phyloP scores from a whole-genome alignment of 2,329 filamentous ascomycete species.

The Chrysosporium keratinophilum region DNA sequence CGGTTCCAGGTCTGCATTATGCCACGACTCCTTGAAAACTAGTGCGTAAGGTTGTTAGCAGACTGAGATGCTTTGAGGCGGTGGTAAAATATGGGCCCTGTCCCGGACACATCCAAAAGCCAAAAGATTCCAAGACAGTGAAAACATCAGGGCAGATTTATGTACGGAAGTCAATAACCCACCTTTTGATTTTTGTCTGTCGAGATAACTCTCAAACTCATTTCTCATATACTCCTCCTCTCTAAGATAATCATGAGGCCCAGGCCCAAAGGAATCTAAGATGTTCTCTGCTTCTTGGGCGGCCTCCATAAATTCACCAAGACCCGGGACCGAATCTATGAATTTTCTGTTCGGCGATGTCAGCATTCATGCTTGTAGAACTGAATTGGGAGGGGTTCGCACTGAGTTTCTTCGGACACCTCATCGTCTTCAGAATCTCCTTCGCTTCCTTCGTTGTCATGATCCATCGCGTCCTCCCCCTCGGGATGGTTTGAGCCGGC shows the following conservation, averaged over 20 bases:
- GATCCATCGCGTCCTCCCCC: constrained; percentile 12
- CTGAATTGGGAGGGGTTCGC: neutral
- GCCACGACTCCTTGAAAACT: constrained; percentile 38
- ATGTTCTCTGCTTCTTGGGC: constrained; percentile 3
- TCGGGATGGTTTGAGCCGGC: constrained; percentile 4
- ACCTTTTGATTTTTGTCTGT: constrained; percentile 30
- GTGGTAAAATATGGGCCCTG: neutral
- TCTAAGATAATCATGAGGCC: neutral
- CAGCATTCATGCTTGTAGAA: neutral
- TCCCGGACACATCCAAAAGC: neutral
- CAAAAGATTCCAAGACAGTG: neutral
- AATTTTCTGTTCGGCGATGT: constrained; percentile 5
- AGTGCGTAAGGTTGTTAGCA: constrained; percentile 15
- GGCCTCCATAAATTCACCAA: neutral
- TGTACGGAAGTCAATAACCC: constrained; percentile 9
- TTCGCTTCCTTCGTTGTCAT: neutral
- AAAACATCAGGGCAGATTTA: neutral
- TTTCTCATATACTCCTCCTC: constrained; percentile 11
- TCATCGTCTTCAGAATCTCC: neutral
- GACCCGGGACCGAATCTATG: neutral
- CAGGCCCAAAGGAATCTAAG: constrained; percentile 5
- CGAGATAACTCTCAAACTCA: constrained; percentile 24
- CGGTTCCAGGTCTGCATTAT: constrained; percentile 37
- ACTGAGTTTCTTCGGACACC: neutral
- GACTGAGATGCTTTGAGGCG: neutral